These are phyloP conservation scores for Thelonectria rubi DNA, from an alignment of 2,329 filamentous ascomycete species.

Conservation along the genomic window DNA sequence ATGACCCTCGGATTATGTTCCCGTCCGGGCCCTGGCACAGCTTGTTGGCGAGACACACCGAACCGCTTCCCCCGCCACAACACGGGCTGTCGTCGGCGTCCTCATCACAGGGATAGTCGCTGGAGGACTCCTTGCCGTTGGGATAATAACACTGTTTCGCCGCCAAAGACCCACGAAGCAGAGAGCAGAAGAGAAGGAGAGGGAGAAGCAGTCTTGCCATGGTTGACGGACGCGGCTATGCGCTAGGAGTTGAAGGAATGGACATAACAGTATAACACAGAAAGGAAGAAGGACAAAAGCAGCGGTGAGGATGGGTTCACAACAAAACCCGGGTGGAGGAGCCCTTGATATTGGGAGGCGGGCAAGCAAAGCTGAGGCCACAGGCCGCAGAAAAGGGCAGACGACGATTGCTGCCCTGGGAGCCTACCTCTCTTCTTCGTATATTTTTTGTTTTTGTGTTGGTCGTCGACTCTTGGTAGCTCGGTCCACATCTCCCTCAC, in stretches of 20 bases:
- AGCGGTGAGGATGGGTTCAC: too few species aligned
- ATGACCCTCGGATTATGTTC: slow-evolving; percentile 37
- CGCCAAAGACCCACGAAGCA: slow-evolving; percentile 9
- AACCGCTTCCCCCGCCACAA: slow-evolving; percentile 33
- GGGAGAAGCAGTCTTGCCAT: slow-evolving; percentile 6
- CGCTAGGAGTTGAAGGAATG: not conserved
- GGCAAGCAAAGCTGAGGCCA: too few species aligned
- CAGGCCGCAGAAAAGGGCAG: too few species aligned
- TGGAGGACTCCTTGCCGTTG: slow-evolving; percentile 27
- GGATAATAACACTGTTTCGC: slow-evolving; percentile 34
- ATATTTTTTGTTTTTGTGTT: too few species aligned
- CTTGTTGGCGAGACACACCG: slow-evolving; percentile 36
- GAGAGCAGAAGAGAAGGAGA: slow-evolving; percentile 20
- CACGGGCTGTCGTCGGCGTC: slow-evolving; percentile 33
- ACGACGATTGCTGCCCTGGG: too few species aligned
- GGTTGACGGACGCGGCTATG: not conserved
- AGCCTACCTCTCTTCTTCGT: too few species aligned
- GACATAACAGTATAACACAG: not conserved
- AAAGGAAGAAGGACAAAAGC: too few species aligned
- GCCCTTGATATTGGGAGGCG: too few species aligned
- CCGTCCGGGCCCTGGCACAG: slow-evolving; percentile 33
- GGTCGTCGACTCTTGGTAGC: too few species aligned
- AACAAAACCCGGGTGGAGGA: too few species aligned
- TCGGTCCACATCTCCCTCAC: too few species aligned
- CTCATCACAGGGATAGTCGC: slow-evolving; percentile 32